These are phyloP conservation scores for Aspergillus neoniger DNA, from an alignment of 2,329 filamentous ascomycete species.

Conservation along the genomic window DNA sequence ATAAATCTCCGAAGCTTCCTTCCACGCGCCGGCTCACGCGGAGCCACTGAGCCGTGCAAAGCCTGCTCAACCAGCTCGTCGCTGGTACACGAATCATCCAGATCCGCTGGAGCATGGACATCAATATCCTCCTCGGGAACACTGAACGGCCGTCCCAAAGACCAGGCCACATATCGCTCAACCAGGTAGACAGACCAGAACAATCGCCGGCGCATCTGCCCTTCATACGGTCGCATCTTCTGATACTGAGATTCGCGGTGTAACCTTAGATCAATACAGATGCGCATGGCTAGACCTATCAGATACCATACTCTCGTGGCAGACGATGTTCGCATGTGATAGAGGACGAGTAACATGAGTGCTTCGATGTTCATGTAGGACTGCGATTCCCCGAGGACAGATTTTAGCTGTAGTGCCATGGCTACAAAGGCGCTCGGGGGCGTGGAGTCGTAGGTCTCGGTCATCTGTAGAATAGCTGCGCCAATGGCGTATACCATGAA, in stretches of 20 bases:
- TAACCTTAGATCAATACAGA: slow-evolving; percentile 29
- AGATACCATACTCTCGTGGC: slow-evolving; percentile 30
- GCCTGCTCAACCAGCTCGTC: neutral
- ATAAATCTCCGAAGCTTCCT: slow-evolving; percentile 16
- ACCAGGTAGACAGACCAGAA: slow-evolving; percentile 38
- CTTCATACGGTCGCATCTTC: slow-evolving; percentile 14
- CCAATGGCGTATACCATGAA: slow-evolving; percentile 29
- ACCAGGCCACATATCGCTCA: slow-evolving; percentile 31
- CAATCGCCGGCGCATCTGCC: slow-evolving; percentile 25
- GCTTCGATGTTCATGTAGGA: slow-evolving; percentile 24
- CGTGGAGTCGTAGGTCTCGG: slow-evolving; percentile 19
- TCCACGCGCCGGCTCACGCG: neutral
- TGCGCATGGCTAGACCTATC: slow-evolving; percentile 29
- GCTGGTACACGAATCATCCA: slow-evolving; percentile 15
- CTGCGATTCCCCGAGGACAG: slow-evolving; percentile 13
- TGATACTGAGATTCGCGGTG: slow-evolving; percentile 24
- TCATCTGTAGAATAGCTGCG: slow-evolving; percentile 21
- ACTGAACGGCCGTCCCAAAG: slow-evolving; percentile 34
- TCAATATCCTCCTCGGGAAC: slow-evolving; percentile 38
- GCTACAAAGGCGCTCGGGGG: slow-evolving; percentile 16
- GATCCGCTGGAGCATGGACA: slow-evolving; percentile 21
- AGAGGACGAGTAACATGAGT: slow-evolving; percentile 26
- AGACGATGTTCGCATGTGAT: slow-evolving; percentile 25
- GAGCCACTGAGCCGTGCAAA: neutral
- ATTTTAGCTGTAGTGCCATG: slow-evolving; percentile 18